Percentiles rank a stretch among this genome's conserved stretches.
phyloP scores from a whole-genome alignment of 176 grass and related monocot species.

The Chloris gayana region DNA sequence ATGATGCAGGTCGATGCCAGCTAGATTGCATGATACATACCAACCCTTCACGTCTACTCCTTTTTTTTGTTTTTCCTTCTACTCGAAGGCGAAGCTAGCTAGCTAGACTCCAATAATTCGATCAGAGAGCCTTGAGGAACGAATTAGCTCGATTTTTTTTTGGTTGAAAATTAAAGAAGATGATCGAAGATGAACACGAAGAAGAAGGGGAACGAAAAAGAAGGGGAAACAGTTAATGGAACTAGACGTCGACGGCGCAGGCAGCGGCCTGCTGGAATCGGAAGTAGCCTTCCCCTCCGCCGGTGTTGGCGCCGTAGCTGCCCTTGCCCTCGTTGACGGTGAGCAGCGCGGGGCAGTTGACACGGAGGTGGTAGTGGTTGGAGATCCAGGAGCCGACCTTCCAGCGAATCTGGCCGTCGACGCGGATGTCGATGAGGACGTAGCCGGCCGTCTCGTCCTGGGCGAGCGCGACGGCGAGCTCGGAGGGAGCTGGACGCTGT shows the following conservation, averaged over 20 bases:
- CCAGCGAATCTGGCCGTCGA: conserved; percentile 60
- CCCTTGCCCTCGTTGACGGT: conserved; percentile 45
- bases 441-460: conserved; percentile 76
- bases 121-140: no score
- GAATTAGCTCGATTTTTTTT: not conserved
- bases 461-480: conserved; percentile 33
- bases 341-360: conserved; percentile 73
- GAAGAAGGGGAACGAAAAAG: no score
- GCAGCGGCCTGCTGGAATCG: conserved; percentile 49
- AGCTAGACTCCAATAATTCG: no score
- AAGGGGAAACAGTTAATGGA: not conserved
- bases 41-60: not conserved
- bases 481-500: conserved; percentile 51
- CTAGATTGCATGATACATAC: conserved; percentile 1
- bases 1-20: not conserved
- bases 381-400: conserved; percentile 85
- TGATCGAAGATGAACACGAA: no score
- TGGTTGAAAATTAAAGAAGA: not conserved
- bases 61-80: not conserved
- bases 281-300: conserved; percentile 49
- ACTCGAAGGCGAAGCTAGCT: not conserved
- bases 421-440: conserved; percentile 55
- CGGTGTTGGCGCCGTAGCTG: conserved; percentile 27
- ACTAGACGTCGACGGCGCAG: conserved; percentile 64
- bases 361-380: conserved; percentile 53